Conservation (phyloP, 257 asterid species). For the Eustoma russellianum region DNA sequence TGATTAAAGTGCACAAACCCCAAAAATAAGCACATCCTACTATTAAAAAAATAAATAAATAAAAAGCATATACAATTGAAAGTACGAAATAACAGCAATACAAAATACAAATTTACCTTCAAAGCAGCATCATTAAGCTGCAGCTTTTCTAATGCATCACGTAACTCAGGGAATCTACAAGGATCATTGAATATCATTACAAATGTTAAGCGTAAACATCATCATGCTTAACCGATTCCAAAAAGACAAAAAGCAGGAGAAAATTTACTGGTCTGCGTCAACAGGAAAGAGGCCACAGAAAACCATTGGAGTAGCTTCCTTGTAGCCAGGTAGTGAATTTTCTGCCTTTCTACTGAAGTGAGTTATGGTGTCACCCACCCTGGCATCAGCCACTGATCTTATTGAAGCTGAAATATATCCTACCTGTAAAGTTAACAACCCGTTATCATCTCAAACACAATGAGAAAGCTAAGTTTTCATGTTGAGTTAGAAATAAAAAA, state of each 20-base stretch:
- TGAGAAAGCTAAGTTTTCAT: background rate
- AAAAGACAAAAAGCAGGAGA: constrained; percentile 11
- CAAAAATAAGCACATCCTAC: background rate
- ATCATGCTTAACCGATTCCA: constrained; percentile 4
- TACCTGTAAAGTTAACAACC: constrained; percentile 47
- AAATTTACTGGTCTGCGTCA: constrained; percentile 86
- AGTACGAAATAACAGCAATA: background rate
- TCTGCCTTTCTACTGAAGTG: constrained; percentile 71
- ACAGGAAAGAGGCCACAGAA: constrained; percentile 97
- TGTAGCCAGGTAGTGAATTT: constrained; percentile 86
- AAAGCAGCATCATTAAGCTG: constrained; percentile 98
- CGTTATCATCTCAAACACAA: constrained; percentile 3
- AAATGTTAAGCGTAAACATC: constrained; percentile 10
- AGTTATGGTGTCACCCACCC: constrained; percentile 98
- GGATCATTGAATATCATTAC: constrained; percentile 5
- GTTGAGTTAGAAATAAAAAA: background rate
- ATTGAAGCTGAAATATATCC: constrained; percentile 96
- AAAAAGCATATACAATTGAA: background rate
- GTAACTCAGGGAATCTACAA: constrained; percentile 73
- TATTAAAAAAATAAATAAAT: background rate
- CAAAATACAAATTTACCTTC: constrained; percentile 39
- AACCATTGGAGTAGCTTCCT: constrained; percentile 98
- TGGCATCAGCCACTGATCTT: constrained; percentile 97
- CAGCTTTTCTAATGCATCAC: constrained; percentile 92
- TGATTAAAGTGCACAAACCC: no score